phyloP scores from a whole-genome alignment of 768 basidiomycete genomes.

The Boletus edulis region DNA sequence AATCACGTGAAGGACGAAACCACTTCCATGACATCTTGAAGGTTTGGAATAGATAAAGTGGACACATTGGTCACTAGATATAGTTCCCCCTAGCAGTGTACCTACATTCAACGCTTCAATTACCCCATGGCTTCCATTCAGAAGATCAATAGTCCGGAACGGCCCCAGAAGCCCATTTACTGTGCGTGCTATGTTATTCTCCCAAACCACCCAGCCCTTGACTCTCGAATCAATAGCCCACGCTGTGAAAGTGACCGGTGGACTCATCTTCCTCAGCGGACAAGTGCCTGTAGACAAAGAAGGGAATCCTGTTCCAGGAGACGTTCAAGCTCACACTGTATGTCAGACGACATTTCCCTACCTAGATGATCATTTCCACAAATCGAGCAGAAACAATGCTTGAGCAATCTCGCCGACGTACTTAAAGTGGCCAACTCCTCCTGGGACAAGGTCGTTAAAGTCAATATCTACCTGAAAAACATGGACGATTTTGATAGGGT shows the following conservation, averaged over 20 bases:
- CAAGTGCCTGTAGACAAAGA: slow-evolving; percentile 51
- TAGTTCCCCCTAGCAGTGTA: neutral
- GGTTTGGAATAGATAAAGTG: slow-evolving; percentile 4
- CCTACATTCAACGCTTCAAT: neutral
- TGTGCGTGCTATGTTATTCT: slow-evolving; percentile 2
- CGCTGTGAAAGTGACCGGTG: slow-evolving; percentile 50
- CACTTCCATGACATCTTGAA: neutral
- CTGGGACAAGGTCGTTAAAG: slow-evolving; percentile 56
- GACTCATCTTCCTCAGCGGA: slow-evolving; percentile 60
- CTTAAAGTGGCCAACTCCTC: slow-evolving; percentile 53
- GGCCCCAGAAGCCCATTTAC: slow-evolving; percentile 27
- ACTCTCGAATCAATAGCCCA: slow-evolving; percentile 38
- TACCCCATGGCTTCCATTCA: slow-evolving; percentile 45
- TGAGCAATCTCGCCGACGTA: slow-evolving; percentile 53
- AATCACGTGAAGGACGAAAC: neutral
- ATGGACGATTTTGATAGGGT: slow-evolving; percentile 56
- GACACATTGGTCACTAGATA: neutral
- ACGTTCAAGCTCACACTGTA: slow-evolving; percentile 59
- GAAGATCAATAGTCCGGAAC: slow-evolving; percentile 52
- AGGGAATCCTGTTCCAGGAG: slow-evolving; percentile 52
- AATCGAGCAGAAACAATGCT: slow-evolving; percentile 48
- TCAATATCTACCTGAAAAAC: slow-evolving; percentile 61
- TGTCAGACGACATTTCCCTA: slow-evolving; percentile 8
- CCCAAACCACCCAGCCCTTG: neutral
- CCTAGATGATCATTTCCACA: neutral